Conservation (phyloP, 768 basidiomycete species). For the Termitomyces sp. region DNA sequence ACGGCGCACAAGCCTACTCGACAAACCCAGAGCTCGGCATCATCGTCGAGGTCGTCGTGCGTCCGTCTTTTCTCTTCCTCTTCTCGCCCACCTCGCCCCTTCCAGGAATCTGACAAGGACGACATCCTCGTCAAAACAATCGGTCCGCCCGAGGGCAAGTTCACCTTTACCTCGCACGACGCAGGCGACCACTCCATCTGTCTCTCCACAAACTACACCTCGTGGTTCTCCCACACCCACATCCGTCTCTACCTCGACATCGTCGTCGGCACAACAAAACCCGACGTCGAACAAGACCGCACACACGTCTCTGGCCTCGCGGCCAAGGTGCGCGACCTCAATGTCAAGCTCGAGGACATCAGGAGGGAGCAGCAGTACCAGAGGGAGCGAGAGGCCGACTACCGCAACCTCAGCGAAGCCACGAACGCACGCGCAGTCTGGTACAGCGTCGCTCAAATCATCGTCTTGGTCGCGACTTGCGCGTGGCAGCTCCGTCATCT, state of each 20-base stretch:
- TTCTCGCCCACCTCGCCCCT: background rate
- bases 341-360: slow-evolving; percentile 89
- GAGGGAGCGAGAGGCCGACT: slow-evolving; percentile 90
- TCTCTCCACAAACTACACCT: slow-evolving; percentile 86
- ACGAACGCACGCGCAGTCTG: slow-evolving; percentile 93
- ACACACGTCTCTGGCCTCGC: slow-evolving; percentile 80
- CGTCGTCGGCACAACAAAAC: slow-evolving; percentile 81
- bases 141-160: slow-evolving; percentile 87
- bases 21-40: slow-evolving; percentile 80
- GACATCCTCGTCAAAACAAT: slow-evolving; percentile 83
- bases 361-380: slow-evolving; percentile 97
- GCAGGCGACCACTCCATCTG: slow-evolving; percentile 97
- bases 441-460: slow-evolving; percentile 88
- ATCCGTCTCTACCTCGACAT: slow-evolving; percentile 95
- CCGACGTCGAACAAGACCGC: slow-evolving; percentile 84
- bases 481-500: slow-evolving; percentile 93
- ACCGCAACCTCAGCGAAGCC: slow-evolving; percentile 79
- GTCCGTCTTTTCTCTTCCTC: slow-evolving; percentile 19
- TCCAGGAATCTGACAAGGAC: slow-evolving; percentile 79
- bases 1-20: slow-evolving; percentile 58
- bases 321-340: slow-evolving; percentile 83
- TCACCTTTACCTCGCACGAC: slow-evolving; percentile 97
- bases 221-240: slow-evolving; percentile 83
- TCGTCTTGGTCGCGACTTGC: slow-evolving; percentile 78
- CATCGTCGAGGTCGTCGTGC: slow-evolving; percentile 83